Evolutionary conservation across 768 basidiomycete species (phyloP).

Genomic region (Collybia nuda): DNA sequence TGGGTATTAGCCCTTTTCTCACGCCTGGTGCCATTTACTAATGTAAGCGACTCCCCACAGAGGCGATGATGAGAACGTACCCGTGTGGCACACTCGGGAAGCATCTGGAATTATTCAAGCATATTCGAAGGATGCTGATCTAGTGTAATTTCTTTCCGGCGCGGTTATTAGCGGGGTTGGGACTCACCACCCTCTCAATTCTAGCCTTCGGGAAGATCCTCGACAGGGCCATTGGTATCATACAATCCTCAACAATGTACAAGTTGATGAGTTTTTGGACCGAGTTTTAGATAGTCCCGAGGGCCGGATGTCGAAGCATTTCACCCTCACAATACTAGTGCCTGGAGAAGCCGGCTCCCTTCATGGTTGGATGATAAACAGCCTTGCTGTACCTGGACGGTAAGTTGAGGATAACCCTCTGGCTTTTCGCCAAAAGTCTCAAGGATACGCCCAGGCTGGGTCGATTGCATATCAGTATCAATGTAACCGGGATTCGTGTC

Average conservation of each 20-base stretch:
- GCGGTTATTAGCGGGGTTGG: too few species aligned
- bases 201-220: constrained; percentile 62
- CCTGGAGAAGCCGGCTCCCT: constrained; percentile 71
- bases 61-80: constrained; percentile 83
- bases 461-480: constrained; percentile 29
- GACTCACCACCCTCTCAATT: not conserved
- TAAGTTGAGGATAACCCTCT: constrained; percentile 24
- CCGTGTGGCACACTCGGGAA: constrained; percentile 81
- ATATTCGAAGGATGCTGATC: constrained; percentile 53
- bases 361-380: constrained; percentile 67
- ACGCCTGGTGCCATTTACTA: constrained; percentile 1
- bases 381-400: constrained; percentile 67
- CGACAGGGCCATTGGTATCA: constrained; percentile 73
- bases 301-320: constrained; percentile 28
- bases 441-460: constrained; percentile 28
- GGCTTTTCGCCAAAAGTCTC: not conserved
- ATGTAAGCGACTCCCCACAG: constrained; percentile 30
- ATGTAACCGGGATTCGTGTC: constrained; percentile 15
- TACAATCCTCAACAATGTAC: constrained; percentile 51
- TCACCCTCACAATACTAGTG: constrained; percentile 72
- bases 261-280: constrained; percentile 59
- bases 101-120: constrained; percentile 55
- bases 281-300: constrained; percentile 11
- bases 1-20: constrained; percentile 50
- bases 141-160: constrained; percentile 36